A percentile compares a stretch with the other conserved stretches of the same genome.
phyloP scores from a whole-genome alignment of 2,329 filamentous ascomycete genomes.

The Xylariaceae sp. region DNA sequence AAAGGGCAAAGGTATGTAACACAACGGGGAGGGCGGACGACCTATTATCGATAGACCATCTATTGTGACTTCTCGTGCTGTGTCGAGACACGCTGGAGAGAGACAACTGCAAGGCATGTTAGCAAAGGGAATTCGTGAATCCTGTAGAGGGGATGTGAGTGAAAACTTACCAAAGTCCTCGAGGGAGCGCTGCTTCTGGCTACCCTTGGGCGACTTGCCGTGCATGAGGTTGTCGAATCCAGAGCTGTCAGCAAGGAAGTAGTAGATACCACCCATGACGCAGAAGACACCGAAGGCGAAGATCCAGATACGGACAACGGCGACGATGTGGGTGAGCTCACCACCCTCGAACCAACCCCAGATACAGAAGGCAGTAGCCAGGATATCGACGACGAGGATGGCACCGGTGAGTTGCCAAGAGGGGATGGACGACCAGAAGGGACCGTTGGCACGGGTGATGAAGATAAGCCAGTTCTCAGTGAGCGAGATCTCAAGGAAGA shows the following conservation, averaged over 20 bases:
- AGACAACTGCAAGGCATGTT: constrained; percentile 63
- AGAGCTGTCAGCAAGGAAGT: constrained; percentile 73
- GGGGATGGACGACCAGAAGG: constrained; percentile 84
- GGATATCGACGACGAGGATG: constrained; percentile 73
- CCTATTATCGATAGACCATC: constrained; percentile 21
- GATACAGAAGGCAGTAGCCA: constrained; percentile 79
- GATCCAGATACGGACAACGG: constrained; percentile 83
- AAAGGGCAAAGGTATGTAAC: constrained; percentile 29
- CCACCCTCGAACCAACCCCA: constrained; percentile 75
- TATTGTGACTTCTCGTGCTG: constrained; percentile 87
- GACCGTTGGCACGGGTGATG: constrained; percentile 88
- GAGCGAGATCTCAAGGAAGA: constrained; percentile 86
- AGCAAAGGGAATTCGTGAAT: constrained; percentile 34
- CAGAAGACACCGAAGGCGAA: constrained; percentile 89
- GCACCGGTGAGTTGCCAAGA: constrained; percentile 79
- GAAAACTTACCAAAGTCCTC: constrained; percentile 78
- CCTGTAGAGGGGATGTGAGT: background rate
- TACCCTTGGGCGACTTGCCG: constrained; percentile 76
- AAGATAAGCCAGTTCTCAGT: constrained; percentile 97
- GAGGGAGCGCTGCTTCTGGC: constrained; percentile 74
- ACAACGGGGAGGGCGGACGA: constrained; percentile 24
- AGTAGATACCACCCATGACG: constrained; percentile 68
- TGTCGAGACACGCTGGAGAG: constrained; percentile 81
- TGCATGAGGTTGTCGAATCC: constrained; percentile 93
- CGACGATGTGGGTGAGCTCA: constrained; percentile 66